Conservation (phyloP, 176 grass and related monocot species). For the Cenchrus purpureus region DNA sequence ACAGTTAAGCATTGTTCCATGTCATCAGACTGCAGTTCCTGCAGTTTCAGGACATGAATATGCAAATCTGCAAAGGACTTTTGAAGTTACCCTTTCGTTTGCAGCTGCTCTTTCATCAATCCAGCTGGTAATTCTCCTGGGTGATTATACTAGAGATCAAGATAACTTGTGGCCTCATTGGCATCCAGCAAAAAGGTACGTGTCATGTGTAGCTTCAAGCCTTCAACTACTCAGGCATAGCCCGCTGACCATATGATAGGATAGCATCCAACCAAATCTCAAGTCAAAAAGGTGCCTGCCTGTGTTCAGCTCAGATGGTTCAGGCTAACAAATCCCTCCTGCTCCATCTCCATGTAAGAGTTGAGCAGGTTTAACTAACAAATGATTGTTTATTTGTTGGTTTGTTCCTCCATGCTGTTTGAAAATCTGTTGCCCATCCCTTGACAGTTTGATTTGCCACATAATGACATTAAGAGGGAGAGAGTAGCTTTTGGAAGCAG, state of each 20-base stretch:
- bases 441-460: neutral
- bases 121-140: neutral
- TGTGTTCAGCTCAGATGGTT: slow-evolving; percentile 32
- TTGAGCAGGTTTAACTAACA: slow-evolving; percentile 38
- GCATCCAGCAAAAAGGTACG: neutral
- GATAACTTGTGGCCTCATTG: neutral
- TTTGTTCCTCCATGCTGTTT: neutral
- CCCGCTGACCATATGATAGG: slow-evolving; percentile 10
- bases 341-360: slow-evolving; percentile 37
- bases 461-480: neutral
- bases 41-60: neutral
- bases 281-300: neutral
- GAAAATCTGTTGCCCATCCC: neutral
- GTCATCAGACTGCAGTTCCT: neutral
- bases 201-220: neutral
- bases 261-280: slow-evolving; percentile 20
- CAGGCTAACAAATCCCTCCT: slow-evolving; percentile 33
- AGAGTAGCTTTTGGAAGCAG: neutral
- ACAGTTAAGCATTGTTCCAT: neutral
- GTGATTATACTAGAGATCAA: neutral
- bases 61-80: neutral
- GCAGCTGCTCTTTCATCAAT: neutral
- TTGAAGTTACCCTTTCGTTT: neutral
- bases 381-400: neutral
- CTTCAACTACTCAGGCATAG: slow-evolving; percentile 46